Evolutionary conservation across 1,284 basidiomycete species (phyloP).

Genomic region (Retiboletus flavoniger): DNA sequence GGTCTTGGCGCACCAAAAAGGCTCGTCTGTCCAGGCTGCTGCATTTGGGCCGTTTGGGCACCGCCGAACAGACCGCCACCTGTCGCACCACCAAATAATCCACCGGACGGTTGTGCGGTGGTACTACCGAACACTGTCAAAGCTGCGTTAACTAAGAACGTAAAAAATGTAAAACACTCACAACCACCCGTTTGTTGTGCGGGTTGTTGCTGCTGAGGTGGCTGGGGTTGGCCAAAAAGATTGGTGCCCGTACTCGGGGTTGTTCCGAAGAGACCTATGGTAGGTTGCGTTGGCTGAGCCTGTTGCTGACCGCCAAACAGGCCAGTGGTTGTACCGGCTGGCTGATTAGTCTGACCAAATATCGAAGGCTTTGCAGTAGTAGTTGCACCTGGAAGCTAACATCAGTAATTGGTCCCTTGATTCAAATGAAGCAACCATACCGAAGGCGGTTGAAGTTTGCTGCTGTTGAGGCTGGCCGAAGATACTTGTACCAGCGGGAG

Average conservation of each 20-base stretch:
- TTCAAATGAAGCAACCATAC: constrained; percentile 10
- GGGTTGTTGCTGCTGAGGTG: constrained; percentile 32
- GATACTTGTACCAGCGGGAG: constrained; percentile 31
- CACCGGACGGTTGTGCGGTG: constrained; percentile 26
- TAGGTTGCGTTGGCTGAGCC: constrained; percentile 32
- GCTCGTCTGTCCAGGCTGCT: constrained; percentile 35
- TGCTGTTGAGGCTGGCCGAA: constrained; percentile 35
- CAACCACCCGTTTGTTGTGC: constrained; percentile 36
- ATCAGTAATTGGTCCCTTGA: constrained; percentile 3
- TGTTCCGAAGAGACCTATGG: constrained; percentile 40
- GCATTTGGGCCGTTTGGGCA: constrained; percentile 34
- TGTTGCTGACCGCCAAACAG: constrained; percentile 34
- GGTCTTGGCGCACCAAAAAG: constrained; percentile 39
- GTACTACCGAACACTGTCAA: constrained; percentile 29
- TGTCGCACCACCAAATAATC: constrained; percentile 36
- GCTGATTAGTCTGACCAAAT: constrained; percentile 39
- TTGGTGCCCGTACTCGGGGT: constrained; percentile 21
- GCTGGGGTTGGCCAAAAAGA: constrained; percentile 44
- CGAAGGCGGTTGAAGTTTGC: constrained; percentile 27
- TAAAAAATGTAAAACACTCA: constrained; percentile 18
- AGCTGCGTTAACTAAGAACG: constrained; percentile 5
- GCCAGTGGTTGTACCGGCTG: constrained; percentile 22
- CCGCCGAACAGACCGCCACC: constrained; percentile 49
- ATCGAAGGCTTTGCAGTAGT: constrained; percentile 46
- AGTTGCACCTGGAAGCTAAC: constrained; percentile 20